Percentiles rank a stretch among this genome's conserved stretches.
Evolutionary conservation across 1,284 basidiomycete species (phyloP).

Genomic region (Marasmius fiardii): DNA sequence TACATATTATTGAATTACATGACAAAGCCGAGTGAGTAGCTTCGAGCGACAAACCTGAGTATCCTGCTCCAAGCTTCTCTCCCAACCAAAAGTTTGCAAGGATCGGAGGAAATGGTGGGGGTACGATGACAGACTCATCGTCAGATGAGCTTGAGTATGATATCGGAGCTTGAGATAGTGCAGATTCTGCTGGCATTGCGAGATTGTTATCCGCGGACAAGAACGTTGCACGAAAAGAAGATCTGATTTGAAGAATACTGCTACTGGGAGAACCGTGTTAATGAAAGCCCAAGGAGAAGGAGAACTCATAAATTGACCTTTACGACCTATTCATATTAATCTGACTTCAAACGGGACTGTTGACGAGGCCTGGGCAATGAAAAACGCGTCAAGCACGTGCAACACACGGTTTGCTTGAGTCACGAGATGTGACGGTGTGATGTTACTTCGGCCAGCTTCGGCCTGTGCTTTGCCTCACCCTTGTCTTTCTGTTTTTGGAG

Average conservation of each 20-base stretch:
- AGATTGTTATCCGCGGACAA: not conserved
- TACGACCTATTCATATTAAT: not conserved
- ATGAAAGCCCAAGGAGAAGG: not conserved
- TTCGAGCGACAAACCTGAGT: slow-evolving; percentile 39
- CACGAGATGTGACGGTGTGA: not conserved
- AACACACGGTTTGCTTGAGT: not conserved
- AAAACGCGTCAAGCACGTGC: slow-evolving; percentile 5
- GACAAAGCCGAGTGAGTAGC: not conserved
- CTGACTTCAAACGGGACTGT: too few species aligned
- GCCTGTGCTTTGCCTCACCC: too few species aligned
- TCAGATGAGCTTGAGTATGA: not conserved
- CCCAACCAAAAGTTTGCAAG: slow-evolving; percentile 48
- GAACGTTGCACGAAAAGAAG: not conserved
- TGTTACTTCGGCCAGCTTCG: too few species aligned
- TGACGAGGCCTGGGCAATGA: too few species aligned
- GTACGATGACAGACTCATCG: not conserved
- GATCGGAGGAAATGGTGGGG: slow-evolving; percentile 29
- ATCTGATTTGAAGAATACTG: not conserved
- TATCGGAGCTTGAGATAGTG: not conserved
- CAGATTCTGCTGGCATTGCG: not conserved
- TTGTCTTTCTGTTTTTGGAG: too few species aligned
- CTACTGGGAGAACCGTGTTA: not conserved
- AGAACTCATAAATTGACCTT: not conserved
- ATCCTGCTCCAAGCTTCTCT: slow-evolving; percentile 47
- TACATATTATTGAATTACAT: not conserved